These are phyloP conservation scores for Desmodesmus armatus DNA, from an alignment of 139 green algal genomes.

Conservation along the genomic window DNA sequence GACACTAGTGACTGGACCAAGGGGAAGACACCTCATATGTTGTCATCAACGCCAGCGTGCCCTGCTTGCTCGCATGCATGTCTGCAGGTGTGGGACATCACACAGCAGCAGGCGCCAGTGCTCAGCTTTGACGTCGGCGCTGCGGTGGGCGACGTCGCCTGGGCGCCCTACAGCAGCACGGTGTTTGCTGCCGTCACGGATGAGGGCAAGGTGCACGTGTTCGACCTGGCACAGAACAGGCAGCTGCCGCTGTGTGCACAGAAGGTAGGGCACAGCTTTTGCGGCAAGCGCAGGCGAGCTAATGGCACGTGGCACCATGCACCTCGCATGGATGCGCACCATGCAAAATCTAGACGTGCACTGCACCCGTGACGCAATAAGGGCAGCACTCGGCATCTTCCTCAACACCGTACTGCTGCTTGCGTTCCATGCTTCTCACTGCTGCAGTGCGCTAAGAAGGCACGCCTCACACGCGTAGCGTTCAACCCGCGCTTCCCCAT, in stretches of 20 bases:
- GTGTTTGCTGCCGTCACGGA: slow-evolving; percentile 90
- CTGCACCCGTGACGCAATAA: no score
- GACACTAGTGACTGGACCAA: no score
- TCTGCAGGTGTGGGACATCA: slow-evolving; percentile 60
- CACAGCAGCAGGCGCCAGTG: slow-evolving; percentile 31
- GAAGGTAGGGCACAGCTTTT: slow-evolving; percentile 65
- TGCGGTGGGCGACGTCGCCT: slow-evolving; percentile 89
- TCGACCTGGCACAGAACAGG: slow-evolving; percentile 88
- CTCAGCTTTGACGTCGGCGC: slow-evolving; percentile 79
- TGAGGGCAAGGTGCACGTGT: slow-evolving; percentile 87
- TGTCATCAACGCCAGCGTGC: no score
- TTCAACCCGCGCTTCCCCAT: slow-evolving; percentile 93
- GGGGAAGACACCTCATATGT: no score
- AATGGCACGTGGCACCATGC: neutral
- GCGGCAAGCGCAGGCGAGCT: neutral
- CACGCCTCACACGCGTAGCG: slow-evolving; percentile 85
- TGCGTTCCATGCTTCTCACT: neutral
- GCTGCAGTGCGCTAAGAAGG: slow-evolving; percentile 48
- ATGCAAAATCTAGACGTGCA: neutral
- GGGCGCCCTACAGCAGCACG: slow-evolving; percentile 89
- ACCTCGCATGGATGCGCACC: neutral
- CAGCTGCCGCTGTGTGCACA: slow-evolving; percentile 88
- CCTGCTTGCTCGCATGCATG: slow-evolving; percentile 8
- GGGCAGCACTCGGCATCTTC: no score
- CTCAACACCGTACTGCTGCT: no score